Conservation (phyloP, 2,329 filamentous ascomycete species). For the Cryphonectria parasitica region DNA sequence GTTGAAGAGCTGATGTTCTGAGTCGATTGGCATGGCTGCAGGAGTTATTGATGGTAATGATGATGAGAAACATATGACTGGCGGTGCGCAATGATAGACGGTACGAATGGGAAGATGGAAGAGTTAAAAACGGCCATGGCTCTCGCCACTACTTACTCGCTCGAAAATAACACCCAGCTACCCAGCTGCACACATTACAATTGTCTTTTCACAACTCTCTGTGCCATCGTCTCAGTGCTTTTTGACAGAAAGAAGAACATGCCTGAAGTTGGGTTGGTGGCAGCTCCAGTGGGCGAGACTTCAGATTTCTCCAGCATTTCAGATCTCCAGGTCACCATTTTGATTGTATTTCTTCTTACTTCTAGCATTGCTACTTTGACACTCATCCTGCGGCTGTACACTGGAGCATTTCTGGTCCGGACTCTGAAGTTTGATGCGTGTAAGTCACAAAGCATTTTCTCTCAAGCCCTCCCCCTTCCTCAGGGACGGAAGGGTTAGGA, state of each 20-base stretch:
- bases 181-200: neutral
- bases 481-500: neutral
- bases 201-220: neutral
- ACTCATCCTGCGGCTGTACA: slow-evolving; percentile 23
- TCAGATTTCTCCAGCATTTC: slow-evolving; percentile 22
- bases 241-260: slow-evolving; percentile 1
- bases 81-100: neutral
- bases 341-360: slow-evolving; percentile 25
- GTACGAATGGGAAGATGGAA: neutral
- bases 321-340: slow-evolving; percentile 23
- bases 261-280: slow-evolving; percentile 24
- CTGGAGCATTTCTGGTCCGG: slow-evolving; percentile 20
- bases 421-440: slow-evolving; percentile 27
- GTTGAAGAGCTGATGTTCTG: neutral
- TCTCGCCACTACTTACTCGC: neutral
- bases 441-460: slow-evolving; percentile 6
- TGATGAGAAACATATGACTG: neutral
- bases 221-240: neutral
- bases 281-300: slow-evolving; percentile 20
- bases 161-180: neutral
- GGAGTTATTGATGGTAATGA: neutral
- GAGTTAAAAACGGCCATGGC: neutral
- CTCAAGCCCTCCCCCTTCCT: neutral
- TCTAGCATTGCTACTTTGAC: slow-evolving; percentile 22
- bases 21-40: neutral